A percentile compares a stretch with the other conserved stretches of the same genome.
Evolutionary conservation across 1,139 yeast species (phyloP).

Genomic region (Lodderomyces pseudojiufengensis): DNA sequence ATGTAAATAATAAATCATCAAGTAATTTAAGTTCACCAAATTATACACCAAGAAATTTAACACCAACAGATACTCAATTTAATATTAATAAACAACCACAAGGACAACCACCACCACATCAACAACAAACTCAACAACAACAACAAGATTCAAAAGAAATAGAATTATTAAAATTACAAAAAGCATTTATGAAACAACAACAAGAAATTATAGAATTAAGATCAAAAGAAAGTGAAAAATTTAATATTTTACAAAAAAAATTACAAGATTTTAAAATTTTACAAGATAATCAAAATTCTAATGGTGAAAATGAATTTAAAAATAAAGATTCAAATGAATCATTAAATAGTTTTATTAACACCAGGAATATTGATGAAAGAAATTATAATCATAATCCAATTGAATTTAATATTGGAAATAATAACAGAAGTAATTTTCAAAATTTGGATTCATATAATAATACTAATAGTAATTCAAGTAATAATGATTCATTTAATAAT

Average conservation of each 20-base stretch:
- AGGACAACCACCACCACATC: background rate
- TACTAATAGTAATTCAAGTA: slow-evolving; percentile 1
- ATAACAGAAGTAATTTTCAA: background rate
- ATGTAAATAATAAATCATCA: slow-evolving; percentile 1
- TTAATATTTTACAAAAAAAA: slow-evolving; percentile 13
- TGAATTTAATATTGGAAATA: slow-evolving; percentile 8
- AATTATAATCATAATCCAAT: too few species aligned
- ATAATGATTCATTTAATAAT: background rate
- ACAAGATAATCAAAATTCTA: too few species aligned
- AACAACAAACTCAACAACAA: background rate
- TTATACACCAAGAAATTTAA: slow-evolving; percentile 16
- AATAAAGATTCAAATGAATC: too few species aligned
- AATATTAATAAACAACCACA: slow-evolving; percentile 5
- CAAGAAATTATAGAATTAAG: slow-evolving; percentile 30
- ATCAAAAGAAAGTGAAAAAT: slow-evolving; percentile 16
- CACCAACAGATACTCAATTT: slow-evolving; percentile 12
- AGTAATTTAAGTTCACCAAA: slow-evolving; percentile 11
- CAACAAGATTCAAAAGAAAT: slow-evolving; percentile 21
- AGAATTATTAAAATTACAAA: slow-evolving; percentile 35
- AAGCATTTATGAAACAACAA: slow-evolving; percentile 38
- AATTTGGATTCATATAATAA: slow-evolving; percentile 1
- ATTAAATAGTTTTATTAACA: too few species aligned
- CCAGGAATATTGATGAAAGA: too few species aligned
- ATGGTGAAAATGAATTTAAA: too few species aligned
- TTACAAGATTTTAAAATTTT: slow-evolving; percentile 11